Base-by-base conservation (phyloP, 768 basidiomycete species). In the Kwoniella dejecticola region DNA sequence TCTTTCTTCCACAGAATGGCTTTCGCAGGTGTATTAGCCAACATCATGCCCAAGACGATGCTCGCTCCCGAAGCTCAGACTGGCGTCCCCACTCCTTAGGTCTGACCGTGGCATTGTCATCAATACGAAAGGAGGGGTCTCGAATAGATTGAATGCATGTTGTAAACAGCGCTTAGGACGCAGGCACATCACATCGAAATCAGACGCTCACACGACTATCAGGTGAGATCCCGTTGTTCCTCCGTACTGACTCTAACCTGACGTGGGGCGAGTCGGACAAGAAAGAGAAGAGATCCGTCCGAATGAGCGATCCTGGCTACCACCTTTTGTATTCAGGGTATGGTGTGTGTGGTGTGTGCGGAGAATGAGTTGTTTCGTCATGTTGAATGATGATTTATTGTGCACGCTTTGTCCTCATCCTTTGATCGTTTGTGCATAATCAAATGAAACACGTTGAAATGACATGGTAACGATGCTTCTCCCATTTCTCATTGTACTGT, bases 21-120 rank as follows among this genome's bases (percentile, higher is more conserved):
- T n/a, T 46, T 72, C 40, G 66, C 65, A 19, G 73, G 73, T 60
- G 57, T 75, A 42, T 24, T 70, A 44, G 59, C 70, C 27, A 54
- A 57, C 41, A 59, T 60, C 45, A 44, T 71, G 56, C 73, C 70
- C 3, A 63, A 63, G 40, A 42, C 70, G 40, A 67, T 71, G 62
- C 52, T 68, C 19, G 60, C 59, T 7, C 69, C 67, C 11, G 59
- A 59, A 42, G 26, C 29, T n/a, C 41, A 56, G 27, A 40, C 54
- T 8, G 36, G 31, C 44, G 44, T 55, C 24, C 50, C 60, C 33
- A 52, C 31, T 29, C 45, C 41, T 21, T 47, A 36, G 33, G 4
- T 10, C 10, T 8, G 10, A n/a, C 12, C 15, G 5, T 36, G 13
- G 30, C 5, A 26, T 6, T 31, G 29, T 49, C 8, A 26, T 13